These are phyloP conservation scores for Rhizopus microsporus DNA, from an alignment of 371 early-diverging fungal species.

Conservation along the genomic window DNA sequence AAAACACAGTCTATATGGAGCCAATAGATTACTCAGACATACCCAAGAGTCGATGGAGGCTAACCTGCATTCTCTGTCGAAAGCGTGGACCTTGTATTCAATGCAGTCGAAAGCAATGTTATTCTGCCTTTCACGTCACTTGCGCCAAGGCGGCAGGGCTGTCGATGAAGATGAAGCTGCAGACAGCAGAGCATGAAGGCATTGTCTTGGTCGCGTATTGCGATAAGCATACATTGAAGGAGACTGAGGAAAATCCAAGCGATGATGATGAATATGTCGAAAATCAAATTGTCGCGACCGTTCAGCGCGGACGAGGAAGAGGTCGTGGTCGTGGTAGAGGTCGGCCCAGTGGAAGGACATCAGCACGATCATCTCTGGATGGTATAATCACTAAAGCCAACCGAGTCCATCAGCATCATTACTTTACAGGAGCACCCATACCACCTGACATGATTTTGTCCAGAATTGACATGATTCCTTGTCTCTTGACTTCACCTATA, in stretches of 20 bases:
- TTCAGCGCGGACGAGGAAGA: slow-evolving; percentile 11
- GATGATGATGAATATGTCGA: slow-evolving; percentile 37
- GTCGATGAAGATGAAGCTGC: slow-evolving; percentile 82
- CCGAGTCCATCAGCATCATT: slow-evolving; percentile 60
- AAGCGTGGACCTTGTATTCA: slow-evolving; percentile 93
- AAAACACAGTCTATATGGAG: slow-evolving; percentile 95
- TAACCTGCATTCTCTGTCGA: slow-evolving; percentile 88
- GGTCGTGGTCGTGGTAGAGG: slow-evolving; percentile 4
- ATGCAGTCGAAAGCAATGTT: slow-evolving; percentile 89
- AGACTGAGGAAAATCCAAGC: slow-evolving; percentile 31
- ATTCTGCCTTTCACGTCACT: slow-evolving; percentile 90
- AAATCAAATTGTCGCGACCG: slow-evolving; percentile 1
- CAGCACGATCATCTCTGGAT: slow-evolving; percentile 1
- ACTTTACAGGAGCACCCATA: slow-evolving; percentile 62
- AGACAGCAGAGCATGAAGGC: slow-evolving; percentile 42
- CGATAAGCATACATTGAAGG: slow-evolving; percentile 81
- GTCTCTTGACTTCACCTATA: slow-evolving; percentile 42
- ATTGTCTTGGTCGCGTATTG: slow-evolving; percentile 77
- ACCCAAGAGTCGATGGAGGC: slow-evolving; percentile 87
- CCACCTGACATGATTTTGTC: slow-evolving; percentile 69
- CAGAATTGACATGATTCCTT: slow-evolving; percentile 56
- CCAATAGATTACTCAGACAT: slow-evolving; percentile 93
- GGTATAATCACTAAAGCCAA: slow-evolving; percentile 55
- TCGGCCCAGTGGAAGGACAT: background rate
- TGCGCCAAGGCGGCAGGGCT: slow-evolving; percentile 89